Evolutionary conservation across 106 monocot species (phyloP).

Genomic region (Acanthochlamys bracteata): DNA sequence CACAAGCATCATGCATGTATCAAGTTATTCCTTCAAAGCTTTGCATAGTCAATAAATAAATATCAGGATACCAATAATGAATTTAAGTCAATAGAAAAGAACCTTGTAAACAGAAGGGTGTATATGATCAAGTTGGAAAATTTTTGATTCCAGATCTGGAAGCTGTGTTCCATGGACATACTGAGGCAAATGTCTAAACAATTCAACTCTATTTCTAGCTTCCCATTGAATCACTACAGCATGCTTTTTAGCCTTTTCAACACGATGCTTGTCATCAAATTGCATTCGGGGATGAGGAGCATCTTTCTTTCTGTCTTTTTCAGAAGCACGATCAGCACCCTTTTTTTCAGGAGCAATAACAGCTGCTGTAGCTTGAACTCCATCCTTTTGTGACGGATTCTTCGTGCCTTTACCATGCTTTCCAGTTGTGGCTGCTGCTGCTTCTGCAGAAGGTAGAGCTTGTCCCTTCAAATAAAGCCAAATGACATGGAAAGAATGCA

Average conservation of each 20-base stretch:
- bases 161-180: slow-evolving; percentile 85
- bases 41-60: no score
- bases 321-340: slow-evolving; percentile 30
- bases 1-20: no score
- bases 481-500: neutral
- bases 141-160: slow-evolving; percentile 74
- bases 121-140: slow-evolving; percentile 87
- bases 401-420: slow-evolving; percentile 40
- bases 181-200: slow-evolving; percentile 92
- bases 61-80: no score
- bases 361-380: slow-evolving; percentile 18
- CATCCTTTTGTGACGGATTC: slow-evolving; percentile 57
- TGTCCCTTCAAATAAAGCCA: neutral
- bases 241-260: slow-evolving; percentile 83
- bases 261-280: slow-evolving; percentile 78
- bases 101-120: slow-evolving; percentile 97
- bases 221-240: slow-evolving; percentile 77
- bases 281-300: slow-evolving; percentile 80
- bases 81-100: neutral
- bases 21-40: no score
- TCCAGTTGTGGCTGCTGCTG: neutral
- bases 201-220: slow-evolving; percentile 82
- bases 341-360: slow-evolving; percentile 54
- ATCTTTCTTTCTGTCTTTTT: slow-evolving; percentile 84
- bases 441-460: neutral